These are phyloP conservation scores for Leccinum colubrinum DNA, from an alignment of 1,284 basidiomycete genomes.

Conservation along the genomic window DNA sequence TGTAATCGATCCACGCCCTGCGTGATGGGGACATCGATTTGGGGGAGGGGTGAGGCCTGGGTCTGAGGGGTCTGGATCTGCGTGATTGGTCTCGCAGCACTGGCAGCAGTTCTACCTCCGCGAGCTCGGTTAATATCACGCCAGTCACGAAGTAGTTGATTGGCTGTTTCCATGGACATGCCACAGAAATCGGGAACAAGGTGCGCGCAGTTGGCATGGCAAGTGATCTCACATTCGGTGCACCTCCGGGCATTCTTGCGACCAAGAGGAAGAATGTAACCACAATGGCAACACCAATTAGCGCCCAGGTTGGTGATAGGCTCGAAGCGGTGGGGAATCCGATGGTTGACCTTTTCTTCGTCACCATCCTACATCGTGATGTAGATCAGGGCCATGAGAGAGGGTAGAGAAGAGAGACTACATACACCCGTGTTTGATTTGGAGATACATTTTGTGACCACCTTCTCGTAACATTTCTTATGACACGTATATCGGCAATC, in stretches of 20 bases:
- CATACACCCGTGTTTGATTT: constrained; percentile 92
- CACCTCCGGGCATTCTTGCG: constrained; percentile 96
- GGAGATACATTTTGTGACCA: constrained; percentile 98
- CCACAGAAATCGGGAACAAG: constrained; percentile 99
- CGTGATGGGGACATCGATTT: constrained; percentile 30
- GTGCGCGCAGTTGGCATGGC: constrained; percentile 97
- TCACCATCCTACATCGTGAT: constrained; percentile 82
- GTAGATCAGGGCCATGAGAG: constrained; percentile 2
- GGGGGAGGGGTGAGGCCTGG: constrained; percentile 29
- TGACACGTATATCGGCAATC: constrained; percentile 99
- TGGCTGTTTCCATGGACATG: constrained; percentile 99
- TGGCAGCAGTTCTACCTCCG: constrained; percentile 39
- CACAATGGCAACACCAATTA: constrained; percentile 99
- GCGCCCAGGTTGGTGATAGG: constrained; percentile 96
- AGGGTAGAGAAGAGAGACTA: constrained; percentile 20
- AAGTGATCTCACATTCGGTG: constrained; percentile 94
- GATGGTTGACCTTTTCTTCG: constrained; percentile 99
- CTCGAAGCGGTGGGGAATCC: constrained; percentile 98
- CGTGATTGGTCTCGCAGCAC: constrained; percentile 32
- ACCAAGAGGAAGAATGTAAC: constrained; percentile 96
- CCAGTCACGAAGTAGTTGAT: constrained; percentile 88
- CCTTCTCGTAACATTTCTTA: constrained; percentile 98
- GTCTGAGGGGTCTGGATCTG: constrained; percentile 36
- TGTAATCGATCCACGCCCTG: constrained; percentile 52
- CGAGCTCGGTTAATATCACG: constrained; percentile 75